Evolutionary conservation across 352 stramenopile species (phyloP).

Genomic region (Halophytophthora polymorphica): DNA sequence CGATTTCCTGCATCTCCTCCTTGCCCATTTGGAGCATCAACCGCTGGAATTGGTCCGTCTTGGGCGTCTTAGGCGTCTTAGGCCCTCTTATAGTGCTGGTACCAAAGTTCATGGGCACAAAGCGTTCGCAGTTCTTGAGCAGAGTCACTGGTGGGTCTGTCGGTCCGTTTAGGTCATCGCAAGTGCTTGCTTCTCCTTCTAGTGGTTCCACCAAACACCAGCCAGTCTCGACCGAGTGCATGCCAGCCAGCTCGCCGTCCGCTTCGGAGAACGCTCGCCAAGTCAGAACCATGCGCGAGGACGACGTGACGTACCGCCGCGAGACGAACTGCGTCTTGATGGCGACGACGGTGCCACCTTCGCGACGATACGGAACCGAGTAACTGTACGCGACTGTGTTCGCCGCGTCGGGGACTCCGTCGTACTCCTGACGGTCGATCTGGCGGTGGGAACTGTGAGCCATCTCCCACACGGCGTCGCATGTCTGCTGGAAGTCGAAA

Average conservation of each 20-base stretch:
- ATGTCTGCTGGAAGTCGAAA: background rate
- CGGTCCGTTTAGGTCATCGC: too few relatives aligned
- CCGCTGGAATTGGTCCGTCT: too few relatives aligned
- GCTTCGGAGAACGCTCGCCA: constrained; percentile 39
- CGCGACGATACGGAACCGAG: background rate
- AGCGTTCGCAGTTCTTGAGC: too few relatives aligned
- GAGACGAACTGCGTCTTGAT: constrained; percentile 15
- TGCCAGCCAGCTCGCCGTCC: constrained; percentile 17
- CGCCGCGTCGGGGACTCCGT: background rate
- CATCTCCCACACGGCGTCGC: background rate
- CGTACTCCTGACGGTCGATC: constrained; percentile 4
- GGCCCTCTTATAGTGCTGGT: background rate
- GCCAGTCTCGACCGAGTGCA: constrained; percentile 45
- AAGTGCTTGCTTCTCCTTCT: background rate
- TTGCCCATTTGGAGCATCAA: too few relatives aligned
- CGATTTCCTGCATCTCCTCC: too few relatives aligned
- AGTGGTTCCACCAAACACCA: constrained; percentile 22
- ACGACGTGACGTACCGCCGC: constrained; percentile 14
- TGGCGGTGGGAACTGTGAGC: background rate
- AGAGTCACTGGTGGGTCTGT: too few relatives aligned
- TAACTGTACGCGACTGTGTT: background rate
- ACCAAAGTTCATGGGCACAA: constrained; percentile 10
- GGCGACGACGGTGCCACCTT: background rate
- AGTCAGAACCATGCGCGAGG: constrained; percentile 29
- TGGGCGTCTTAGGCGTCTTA: too few relatives aligned